phyloP scores from a whole-genome alignment of 1,139 yeast genomes.

The Suhomyces chickasaworum region DNA sequence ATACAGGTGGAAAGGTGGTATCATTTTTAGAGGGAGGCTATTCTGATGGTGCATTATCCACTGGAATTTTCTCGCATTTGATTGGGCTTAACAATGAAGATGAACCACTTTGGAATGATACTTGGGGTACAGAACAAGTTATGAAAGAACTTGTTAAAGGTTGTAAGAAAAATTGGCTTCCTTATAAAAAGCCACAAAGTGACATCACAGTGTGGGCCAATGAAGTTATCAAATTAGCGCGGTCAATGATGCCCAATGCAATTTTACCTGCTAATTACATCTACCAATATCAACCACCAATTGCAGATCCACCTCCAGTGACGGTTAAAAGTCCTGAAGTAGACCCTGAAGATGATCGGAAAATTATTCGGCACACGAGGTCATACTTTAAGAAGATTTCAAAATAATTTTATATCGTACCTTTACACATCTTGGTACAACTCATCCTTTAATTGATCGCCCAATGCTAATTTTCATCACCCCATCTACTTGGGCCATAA shows the following conservation, averaged over 20 bases:
- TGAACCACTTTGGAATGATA: conserved; percentile 58
- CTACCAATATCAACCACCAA: conserved; percentile 29
- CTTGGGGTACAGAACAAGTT: conserved; percentile 64
- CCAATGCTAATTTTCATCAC: background rate
- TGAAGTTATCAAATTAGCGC: conserved; percentile 65
- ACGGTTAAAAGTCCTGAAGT: conserved; percentile 25
- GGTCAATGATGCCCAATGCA: conserved; percentile 67
- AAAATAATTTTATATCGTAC: background rate
- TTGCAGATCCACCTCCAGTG: conserved; percentile 15
- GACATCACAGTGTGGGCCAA: conserved; percentile 64
- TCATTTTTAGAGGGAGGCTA: conserved; percentile 87
- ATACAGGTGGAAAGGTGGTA: conserved; percentile 61
- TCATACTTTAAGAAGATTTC: conserved; percentile 37
- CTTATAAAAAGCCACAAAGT: conserved; percentile 50
- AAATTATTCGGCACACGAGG: conserved; percentile 41
- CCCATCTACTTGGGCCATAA: background rate
- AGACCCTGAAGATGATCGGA: conserved; percentile 36
- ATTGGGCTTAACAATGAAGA: conserved; percentile 58
- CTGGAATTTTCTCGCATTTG: conserved; percentile 80
- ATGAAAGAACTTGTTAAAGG: conserved; percentile 71
- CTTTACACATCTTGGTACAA: background rate
- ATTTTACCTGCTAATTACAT: conserved; percentile 44
- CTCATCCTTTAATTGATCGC: background rate
- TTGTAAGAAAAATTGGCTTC: conserved; percentile 67
- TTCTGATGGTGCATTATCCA: conserved; percentile 78